phyloP scores from a whole-genome alignment of 2,329 filamentous ascomycete species.

The Aspergillus carbonarius region DNA sequence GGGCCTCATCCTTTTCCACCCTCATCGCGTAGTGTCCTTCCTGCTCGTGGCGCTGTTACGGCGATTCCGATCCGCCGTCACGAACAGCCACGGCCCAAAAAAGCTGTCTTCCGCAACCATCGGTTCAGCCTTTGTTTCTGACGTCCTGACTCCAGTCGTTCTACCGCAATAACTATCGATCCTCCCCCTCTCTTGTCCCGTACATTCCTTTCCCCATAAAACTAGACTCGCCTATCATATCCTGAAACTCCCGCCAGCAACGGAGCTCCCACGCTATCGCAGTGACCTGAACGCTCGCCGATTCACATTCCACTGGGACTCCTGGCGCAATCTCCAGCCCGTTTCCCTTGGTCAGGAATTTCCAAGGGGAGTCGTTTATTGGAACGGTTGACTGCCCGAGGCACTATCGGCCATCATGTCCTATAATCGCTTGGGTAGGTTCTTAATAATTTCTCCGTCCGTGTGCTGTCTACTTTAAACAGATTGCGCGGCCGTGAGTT shows the following conservation, averaged over 20 bases:
- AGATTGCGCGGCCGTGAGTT: constrained; percentile 12
- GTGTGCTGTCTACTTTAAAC: neutral
- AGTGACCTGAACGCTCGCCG: constrained; percentile 6
- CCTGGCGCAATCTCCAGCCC: constrained; percentile 32
- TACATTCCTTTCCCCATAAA: neutral
- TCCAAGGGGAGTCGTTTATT: constrained; percentile 23
- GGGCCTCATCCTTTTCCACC: neutral
- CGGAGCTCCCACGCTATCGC: constrained; percentile 9
- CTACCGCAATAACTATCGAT: neutral
- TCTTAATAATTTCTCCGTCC: constrained; percentile 1
- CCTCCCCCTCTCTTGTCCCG: neutral
- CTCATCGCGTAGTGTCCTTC: neutral
- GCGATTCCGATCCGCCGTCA: neutral
- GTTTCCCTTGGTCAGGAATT: constrained; percentile 17
- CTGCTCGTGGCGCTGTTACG: neutral
- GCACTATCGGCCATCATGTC: constrained; percentile 45
- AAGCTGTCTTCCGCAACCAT: neutral
- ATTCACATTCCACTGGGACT: constrained; percentile 23
- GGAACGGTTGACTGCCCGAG: constrained; percentile 21
- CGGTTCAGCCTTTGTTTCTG: neutral
- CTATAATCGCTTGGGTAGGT: constrained; percentile 73
- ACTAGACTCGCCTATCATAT: constrained; percentile 7
- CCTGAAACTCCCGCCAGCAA: constrained; percentile 13
- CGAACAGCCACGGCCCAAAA: neutral
- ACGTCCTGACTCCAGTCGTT: neutral